phyloP scores from a whole-genome alignment of 1,284 basidiomycete genomes.

The Anthracocystis setariae region DNA sequence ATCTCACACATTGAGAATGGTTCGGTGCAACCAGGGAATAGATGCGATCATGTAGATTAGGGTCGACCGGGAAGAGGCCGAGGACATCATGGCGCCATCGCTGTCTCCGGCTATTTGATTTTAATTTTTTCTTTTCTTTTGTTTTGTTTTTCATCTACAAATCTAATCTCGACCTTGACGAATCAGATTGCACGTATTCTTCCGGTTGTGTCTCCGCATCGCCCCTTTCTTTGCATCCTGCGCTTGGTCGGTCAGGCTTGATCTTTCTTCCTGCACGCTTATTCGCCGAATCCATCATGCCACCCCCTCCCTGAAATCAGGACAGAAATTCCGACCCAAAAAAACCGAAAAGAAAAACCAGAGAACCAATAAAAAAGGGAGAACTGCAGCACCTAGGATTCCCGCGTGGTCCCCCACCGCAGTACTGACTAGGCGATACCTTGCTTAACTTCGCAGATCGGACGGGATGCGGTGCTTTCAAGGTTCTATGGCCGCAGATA shows the following conservation, averaged over 20 bases:
- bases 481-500: conserved; percentile 81
- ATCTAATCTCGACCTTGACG: conserved; percentile 27
- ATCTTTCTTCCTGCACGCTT: conserved; percentile 1
- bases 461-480: conserved; percentile 84
- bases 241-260: not conserved
- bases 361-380: not conserved
- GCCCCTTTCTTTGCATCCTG: not conserved
- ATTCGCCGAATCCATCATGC: conserved; percentile 3
- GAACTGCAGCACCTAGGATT: conserved; percentile 84
- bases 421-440: conserved; percentile 83
- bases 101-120: not conserved
- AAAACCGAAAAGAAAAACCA: not conserved
- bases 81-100: not conserved
- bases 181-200: conserved; percentile 21
- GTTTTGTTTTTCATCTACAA: conserved; percentile 3
- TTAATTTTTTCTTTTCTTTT: too few species aligned
- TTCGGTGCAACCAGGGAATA: too few species aligned
- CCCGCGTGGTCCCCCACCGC: conserved; percentile 84
- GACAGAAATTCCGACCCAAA: not conserved
- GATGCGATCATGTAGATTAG: not conserved
- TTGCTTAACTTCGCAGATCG: conserved; percentile 82
- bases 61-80: not conserved
- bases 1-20: too few species aligned
- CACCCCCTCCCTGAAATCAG: too few species aligned
- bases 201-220: not conserved